These are phyloP conservation scores for Nakaseomyces nivariensis DNA, from an alignment of 1,139 yeast species.

Conservation along the genomic window DNA sequence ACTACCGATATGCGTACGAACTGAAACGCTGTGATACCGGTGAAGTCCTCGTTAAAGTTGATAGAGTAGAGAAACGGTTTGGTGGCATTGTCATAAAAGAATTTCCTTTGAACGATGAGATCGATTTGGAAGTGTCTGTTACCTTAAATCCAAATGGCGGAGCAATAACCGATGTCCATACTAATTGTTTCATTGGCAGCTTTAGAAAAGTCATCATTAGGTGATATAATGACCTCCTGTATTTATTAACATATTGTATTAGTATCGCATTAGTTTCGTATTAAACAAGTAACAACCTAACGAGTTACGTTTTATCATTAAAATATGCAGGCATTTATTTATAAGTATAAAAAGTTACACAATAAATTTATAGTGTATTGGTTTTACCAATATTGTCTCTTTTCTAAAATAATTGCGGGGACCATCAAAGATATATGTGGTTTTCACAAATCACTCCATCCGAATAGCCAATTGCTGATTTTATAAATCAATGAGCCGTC, in stretches of 20 bases:
- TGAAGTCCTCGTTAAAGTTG: not conserved
- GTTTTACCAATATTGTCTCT: too few species aligned
- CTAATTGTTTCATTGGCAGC: not conserved
- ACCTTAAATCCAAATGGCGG: not conserved
- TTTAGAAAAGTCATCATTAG: not conserved
- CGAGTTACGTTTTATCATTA: not conserved
- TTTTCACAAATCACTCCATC: conserved; percentile 5
- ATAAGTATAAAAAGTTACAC: too few species aligned
- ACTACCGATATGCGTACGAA: not conserved
- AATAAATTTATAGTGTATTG: too few species aligned
- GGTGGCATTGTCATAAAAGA: conserved; percentile 2
- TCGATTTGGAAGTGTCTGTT: not conserved
- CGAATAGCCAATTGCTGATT: conserved; percentile 7
- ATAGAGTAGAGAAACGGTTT: not conserved
- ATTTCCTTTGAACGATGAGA: not conserved
- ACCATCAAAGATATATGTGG: too few species aligned
- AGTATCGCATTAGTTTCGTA: too few species aligned
- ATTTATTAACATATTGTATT: not conserved
- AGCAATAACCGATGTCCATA: not conserved
- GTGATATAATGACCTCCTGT: not conserved
- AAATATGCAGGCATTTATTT: not conserved
- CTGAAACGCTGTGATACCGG: not conserved
- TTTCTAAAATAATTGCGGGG: not conserved
- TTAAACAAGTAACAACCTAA: too few species aligned
- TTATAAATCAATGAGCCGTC: conserved; percentile 22